phyloP scores from a whole-genome alignment of 2,329 filamentous ascomycete species.

The Exserohilum turcica region DNA sequence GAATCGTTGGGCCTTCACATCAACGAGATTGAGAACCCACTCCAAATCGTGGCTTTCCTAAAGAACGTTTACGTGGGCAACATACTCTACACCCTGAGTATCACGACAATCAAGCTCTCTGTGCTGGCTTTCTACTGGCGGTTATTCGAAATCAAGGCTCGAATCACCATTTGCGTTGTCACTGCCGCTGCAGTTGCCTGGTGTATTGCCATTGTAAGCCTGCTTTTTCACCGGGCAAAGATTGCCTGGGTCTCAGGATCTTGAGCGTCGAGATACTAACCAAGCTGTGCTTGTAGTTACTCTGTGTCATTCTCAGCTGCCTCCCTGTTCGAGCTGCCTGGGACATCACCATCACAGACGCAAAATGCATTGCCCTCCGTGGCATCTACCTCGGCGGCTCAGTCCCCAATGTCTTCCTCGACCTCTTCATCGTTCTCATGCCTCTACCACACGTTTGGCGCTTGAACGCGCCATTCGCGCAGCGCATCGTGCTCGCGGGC shows the following conservation, averaged over 20 bases:
- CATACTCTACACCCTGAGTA: constrained; percentile 24
- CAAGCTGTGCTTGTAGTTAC: constrained; percentile 11
- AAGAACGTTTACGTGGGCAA: constrained; percentile 25
- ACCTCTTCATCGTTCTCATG: constrained; percentile 28
- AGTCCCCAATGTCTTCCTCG: constrained; percentile 33
- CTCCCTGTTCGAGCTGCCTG: constrained; percentile 25
- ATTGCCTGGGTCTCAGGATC: too few relatives aligned
- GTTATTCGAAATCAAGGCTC: constrained; percentile 27
- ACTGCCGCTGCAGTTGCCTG: constrained; percentile 21
- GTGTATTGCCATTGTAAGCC: constrained; percentile 25
- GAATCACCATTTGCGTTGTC: constrained; percentile 14
- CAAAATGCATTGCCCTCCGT: constrained; percentile 26
- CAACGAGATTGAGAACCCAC: constrained; percentile 8
- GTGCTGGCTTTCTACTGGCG: constrained; percentile 36
- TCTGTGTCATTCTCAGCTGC: constrained; percentile 29
- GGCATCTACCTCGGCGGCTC: constrained; percentile 31
- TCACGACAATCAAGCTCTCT: constrained; percentile 29
- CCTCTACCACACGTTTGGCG: constrained; percentile 34
- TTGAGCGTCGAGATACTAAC: background rate
- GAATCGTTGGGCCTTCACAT: constrained; percentile 20
- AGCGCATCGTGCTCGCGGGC: constrained; percentile 27
- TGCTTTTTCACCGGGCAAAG: background rate
- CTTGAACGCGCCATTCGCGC: constrained; percentile 27
- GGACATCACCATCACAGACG: constrained; percentile 26
- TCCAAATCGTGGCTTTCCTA: constrained; percentile 20